Conservation (phyloP, 177 flowering plant species). For the Tripterygium wilfordii region DNA sequence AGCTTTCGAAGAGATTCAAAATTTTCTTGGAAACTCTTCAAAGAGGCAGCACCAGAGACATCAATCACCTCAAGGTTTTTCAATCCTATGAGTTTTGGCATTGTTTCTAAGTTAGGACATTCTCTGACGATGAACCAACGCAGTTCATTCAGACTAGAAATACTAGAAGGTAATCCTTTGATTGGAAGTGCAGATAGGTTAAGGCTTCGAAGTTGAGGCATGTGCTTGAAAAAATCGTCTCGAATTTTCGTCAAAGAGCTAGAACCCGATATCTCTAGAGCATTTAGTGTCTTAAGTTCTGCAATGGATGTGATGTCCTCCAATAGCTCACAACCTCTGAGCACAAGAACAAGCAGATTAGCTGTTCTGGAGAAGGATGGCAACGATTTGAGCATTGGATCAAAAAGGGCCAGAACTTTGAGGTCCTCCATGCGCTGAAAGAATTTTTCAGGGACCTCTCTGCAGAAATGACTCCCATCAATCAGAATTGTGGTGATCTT, state of each 20-base stretch:
- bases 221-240: constrained; percentile 9
- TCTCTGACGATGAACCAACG: constrained; percentile 23
- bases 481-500: constrained; percentile 11
- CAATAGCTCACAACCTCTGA: constrained; percentile 19
- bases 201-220: constrained; percentile 14
- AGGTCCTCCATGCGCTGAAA: constrained; percentile 2
- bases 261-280: constrained; percentile 31
- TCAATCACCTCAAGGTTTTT: constrained; percentile 22
- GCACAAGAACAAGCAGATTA: constrained; percentile 17
- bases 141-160: constrained; percentile 7
- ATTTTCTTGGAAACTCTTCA: not conserved
- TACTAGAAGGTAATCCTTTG: constrained; percentile 11
- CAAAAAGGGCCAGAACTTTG: constrained; percentile 16
- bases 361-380: not conserved
- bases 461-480: constrained; percentile 13
- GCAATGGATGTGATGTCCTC: constrained; percentile 1
- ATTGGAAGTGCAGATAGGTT: constrained; percentile 15
- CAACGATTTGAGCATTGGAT: constrained; percentile 7
- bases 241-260: constrained; percentile 13
- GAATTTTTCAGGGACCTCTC: constrained; percentile 10
- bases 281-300: constrained; percentile 9
- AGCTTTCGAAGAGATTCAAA: no score
- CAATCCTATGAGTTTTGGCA: constrained; percentile 7
- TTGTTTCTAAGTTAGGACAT: constrained; percentile 9
- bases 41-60: constrained; percentile 1